Percentiles rank a stretch among this genome's conserved stretches.
Conservation (phyloP, 257 asterid species). For the Fraxinus pennsylvanica region DNA sequence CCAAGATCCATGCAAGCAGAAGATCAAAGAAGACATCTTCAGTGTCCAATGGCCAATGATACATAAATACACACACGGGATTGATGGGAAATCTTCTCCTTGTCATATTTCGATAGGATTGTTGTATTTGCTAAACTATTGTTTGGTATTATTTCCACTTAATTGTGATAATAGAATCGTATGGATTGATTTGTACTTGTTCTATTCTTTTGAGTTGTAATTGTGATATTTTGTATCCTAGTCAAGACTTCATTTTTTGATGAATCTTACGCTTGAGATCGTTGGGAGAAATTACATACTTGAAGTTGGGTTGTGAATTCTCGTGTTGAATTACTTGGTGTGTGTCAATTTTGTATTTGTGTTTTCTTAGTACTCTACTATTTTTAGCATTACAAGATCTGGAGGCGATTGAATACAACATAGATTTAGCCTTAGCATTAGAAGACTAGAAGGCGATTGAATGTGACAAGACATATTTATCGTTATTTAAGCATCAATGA, state of each 20-base stretch:
- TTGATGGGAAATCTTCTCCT: not conserved
- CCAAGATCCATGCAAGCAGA: conserved; percentile 40
- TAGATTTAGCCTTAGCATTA: not conserved
- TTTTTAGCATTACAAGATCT: not conserved
- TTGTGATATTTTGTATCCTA: not conserved
- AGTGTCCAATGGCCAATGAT: conserved; percentile 18
- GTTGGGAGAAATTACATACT: not conserved
- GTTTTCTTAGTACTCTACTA: not conserved
- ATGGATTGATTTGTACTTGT: not conserved
- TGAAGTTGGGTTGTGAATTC: not conserved
- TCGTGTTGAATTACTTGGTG: not conserved
- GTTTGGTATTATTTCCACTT: not conserved
- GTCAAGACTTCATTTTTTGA: not conserved
- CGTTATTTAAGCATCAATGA: not conserved
- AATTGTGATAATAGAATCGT: not conserved
- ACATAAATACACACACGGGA: not conserved
- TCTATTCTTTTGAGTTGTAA: not conserved
- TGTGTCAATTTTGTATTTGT: not conserved
- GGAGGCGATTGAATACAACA: no score
- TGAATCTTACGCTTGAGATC: not conserved
- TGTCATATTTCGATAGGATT: not conserved
- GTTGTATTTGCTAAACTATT: not conserved
- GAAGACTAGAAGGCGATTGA: not conserved
- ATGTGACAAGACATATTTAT: not conserved
- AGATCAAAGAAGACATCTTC: conserved; percentile 37